Base-by-base conservation (phyloP, 1,284 basidiomycete genomes). In the Serendipita sp. region DNA sequence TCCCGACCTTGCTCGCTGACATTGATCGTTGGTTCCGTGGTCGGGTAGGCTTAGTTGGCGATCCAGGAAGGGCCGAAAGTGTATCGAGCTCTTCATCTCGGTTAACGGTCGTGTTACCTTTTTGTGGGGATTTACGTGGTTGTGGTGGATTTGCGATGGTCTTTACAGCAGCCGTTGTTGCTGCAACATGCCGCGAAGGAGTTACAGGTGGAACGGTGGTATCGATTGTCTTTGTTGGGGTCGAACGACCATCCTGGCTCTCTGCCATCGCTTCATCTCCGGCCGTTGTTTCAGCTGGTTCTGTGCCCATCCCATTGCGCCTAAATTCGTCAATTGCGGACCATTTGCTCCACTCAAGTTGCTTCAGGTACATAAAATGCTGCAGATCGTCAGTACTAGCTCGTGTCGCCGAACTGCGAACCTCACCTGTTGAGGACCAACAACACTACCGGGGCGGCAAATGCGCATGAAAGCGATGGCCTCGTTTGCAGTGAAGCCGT, bases 401-500 rank as follows among this genome's bases (percentile, higher is more conserved):
- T 12, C 34, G 17, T 58, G 22, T 6, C 60, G 22, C 30, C 53
- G 22, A 13, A 44, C 47, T n/a, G 34, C 3, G 2, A 53, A 3
- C 41, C 49, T 42, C 63, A 68, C 68, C 70, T 91, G 88, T 67
- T 91, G 88, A 17, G 88, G 88, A 12, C 94, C 94, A 42, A 98
- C 94, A 13, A 98, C 94, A 72, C 93, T 93, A 1, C 93, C 93
- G 0, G 95, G 96, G 47, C 95, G 84, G 66, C 97, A 87, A 67
- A 99, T 89, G 26, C 96, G 87, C 96, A 99, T 99, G 74, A 93
- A 98, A 0, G 89, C 96, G 65, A 99, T 99, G 6, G 88, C 94
- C 75, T 99, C 96, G 63, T 87, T 85, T 0, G 95, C 94, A n/a
- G 93, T 93, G 72, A 99, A 99, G n/a, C 90, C 90, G 70, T 98